A percentile compares a stretch with the other conserved stretches of the same genome.
Conservation (phyloP, 2,329 filamentous ascomycete genomes). For the Calycina herbarum region DNA sequence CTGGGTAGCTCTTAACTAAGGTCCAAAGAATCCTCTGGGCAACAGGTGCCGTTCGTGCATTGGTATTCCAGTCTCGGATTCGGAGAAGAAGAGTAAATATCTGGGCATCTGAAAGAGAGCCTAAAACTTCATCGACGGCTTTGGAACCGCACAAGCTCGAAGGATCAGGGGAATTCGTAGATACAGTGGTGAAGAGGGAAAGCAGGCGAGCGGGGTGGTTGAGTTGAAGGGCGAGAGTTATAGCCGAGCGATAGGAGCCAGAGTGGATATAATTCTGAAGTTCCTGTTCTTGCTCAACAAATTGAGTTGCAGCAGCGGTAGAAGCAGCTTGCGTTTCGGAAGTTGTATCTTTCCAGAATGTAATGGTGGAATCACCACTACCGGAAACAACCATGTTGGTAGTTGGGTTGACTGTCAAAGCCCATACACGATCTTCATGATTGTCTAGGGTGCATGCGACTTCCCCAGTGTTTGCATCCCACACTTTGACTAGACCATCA, state of each 20-base stretch:
- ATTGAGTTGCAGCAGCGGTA: conserved; percentile 70
- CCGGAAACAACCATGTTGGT: conserved; percentile 81
- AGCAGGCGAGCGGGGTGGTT: conserved; percentile 91
- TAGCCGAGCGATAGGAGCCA: conserved; percentile 88
- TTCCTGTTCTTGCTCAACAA: conserved; percentile 92
- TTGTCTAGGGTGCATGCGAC: conserved; percentile 90
- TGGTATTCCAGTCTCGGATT: conserved; percentile 96
- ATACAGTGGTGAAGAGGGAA: conserved; percentile 77
- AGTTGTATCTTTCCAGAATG: conserved; percentile 94
- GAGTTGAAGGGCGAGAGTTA: conserved; percentile 85
- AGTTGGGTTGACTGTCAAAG: conserved; percentile 69
- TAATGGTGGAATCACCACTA: conserved; percentile 87
- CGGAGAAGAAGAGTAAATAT: conserved; percentile 80
- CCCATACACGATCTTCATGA: conserved; percentile 95
- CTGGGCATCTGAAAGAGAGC: conserved; percentile 76
- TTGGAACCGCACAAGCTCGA: conserved; percentile 63
- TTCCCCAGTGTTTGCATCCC: conserved; percentile 86
- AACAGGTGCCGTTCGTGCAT: conserved; percentile 80
- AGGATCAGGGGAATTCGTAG: conserved; percentile 57
- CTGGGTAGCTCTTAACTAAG: conserved; percentile 78
- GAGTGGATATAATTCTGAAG: conserved; percentile 89
- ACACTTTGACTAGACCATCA: conserved; percentile 94
- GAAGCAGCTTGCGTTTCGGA: conserved; percentile 73
- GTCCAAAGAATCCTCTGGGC: conserved; percentile 83
- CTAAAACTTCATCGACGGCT: conserved; percentile 80